These are phyloP conservation scores for Septoria petroselini DNA, from an alignment of 2,329 filamentous ascomycete genomes.

Conservation along the genomic window DNA sequence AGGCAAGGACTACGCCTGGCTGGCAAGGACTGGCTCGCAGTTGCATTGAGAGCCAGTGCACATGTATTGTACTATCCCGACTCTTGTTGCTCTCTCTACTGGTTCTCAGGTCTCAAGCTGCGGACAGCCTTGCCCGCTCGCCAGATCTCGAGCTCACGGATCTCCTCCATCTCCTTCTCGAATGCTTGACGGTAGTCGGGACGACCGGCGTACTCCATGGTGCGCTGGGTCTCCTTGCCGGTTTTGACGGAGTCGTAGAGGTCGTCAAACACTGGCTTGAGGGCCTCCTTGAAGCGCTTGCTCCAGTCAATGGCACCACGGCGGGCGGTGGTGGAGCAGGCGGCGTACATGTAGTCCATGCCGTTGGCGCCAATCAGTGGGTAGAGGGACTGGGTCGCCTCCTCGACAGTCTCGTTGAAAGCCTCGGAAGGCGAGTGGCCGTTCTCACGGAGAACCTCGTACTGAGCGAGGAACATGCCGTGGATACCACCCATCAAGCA, in stretches of 20 bases:
- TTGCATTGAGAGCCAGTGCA: not conserved
- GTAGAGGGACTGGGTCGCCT: slow-evolving; percentile 97
- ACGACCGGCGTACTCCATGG: slow-evolving; percentile 95
- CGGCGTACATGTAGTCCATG: slow-evolving; percentile 99
- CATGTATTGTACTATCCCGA: not conserved
- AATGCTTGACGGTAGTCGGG: slow-evolving; percentile 95
- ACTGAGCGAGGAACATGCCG: slow-evolving; percentile 99
- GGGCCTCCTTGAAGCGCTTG: slow-evolving; percentile 91
- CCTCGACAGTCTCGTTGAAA: slow-evolving; percentile 99
- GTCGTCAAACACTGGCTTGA: slow-evolving; percentile 98
- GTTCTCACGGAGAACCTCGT: slow-evolving; percentile 98
- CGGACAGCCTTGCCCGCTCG: slow-evolving; percentile 95
- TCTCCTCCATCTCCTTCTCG: slow-evolving; percentile 98
- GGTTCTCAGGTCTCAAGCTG: slow-evolving; percentile 41
- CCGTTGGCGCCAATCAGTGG: slow-evolving; percentile 94
- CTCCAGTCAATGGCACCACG: slow-evolving; percentile 99
- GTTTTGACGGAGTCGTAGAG: slow-evolving; percentile 91
- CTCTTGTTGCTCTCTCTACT: slow-evolving; percentile 23
- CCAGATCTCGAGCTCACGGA: slow-evolving; percentile 98
- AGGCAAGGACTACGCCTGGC: slow-evolving; percentile 2
- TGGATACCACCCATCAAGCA: slow-evolving; percentile 99
- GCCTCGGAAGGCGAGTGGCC: slow-evolving; percentile 97
- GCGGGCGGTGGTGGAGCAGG: slow-evolving; percentile 97
- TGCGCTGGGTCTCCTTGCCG: slow-evolving; percentile 92
- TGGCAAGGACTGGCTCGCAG: not conserved